These are phyloP conservation scores for Trichoderma semiorbis DNA, from an alignment of 2,329 filamentous ascomycete genomes.

Conservation along the genomic window DNA sequence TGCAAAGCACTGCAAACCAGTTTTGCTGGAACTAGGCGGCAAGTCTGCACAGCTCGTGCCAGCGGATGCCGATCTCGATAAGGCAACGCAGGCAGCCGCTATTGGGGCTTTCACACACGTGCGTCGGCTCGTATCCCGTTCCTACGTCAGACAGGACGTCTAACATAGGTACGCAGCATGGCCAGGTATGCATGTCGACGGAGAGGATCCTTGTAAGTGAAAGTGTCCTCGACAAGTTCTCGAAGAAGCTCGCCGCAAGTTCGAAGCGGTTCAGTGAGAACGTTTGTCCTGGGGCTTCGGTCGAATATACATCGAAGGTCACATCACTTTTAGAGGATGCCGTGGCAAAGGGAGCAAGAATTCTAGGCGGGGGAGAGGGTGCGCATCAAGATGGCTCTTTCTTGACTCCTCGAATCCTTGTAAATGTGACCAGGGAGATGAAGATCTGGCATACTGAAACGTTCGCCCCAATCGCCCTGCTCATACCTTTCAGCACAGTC, in stretches of 20 bases:
- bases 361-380: background rate
- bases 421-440: background rate
- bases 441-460: background rate
- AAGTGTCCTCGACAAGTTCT: background rate
- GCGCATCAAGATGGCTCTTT: background rate
- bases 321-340: background rate
- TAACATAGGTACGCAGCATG: background rate
- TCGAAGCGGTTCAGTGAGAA: background rate
- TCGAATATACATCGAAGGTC: background rate
- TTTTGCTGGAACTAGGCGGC: conserved; percentile 60
- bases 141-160: background rate
- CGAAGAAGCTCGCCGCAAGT: background rate
- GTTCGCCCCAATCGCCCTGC: background rate
- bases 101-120: background rate
- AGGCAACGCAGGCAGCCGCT: background rate
- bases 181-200: background rate
- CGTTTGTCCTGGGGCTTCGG: background rate
- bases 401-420: background rate
- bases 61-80: background rate
- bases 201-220: background rate
- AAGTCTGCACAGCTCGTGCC: background rate
- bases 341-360: background rate
- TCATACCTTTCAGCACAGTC: background rate
- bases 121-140: background rate
- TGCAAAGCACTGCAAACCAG: conserved; percentile 72